phyloP scores from a whole-genome alignment of 1,139 yeast genomes.

The Yamadazyma spencermartinsiae region DNA sequence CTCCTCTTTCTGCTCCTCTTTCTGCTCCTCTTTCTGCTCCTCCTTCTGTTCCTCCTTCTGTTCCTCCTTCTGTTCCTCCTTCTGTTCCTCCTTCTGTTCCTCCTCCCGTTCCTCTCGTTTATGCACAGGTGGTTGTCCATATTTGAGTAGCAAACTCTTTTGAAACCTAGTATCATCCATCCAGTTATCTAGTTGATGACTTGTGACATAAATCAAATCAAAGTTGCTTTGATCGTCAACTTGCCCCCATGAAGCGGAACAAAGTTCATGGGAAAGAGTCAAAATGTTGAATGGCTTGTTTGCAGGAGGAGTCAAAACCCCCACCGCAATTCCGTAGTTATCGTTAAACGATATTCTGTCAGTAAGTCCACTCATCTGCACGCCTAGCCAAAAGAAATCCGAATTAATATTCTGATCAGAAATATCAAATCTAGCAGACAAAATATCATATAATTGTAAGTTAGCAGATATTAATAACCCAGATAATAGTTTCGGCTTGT shows the following conservation, averaged over 20 bases:
- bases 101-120: too few species aligned
- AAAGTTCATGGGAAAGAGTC: constrained; percentile 31
- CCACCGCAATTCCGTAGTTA: constrained; percentile 30
- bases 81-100: neutral
- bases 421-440: constrained; percentile 23
- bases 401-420: constrained; percentile 17
- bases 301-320: constrained; percentile 32
- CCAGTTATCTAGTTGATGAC: constrained; percentile 39
- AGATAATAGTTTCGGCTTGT: constrained; percentile 26
- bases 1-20: neutral
- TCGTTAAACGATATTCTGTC: constrained; percentile 25
- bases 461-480: constrained; percentile 32
- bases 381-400: constrained; percentile 39
- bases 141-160: constrained; percentile 11
- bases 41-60: constrained; percentile 1
- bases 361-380: constrained; percentile 29
- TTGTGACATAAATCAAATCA: constrained; percentile 30
- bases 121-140: too few species aligned
- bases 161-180: constrained; percentile 8
- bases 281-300: constrained; percentile 20
- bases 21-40: constrained; percentile 1
- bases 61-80: neutral
- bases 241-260: constrained; percentile 45
- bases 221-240: constrained; percentile 25
- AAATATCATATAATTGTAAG: constrained; percentile 26